Base-by-base conservation (phyloP, 2,329 filamentous ascomycete genomes). In the Talaromyces sp. region DNA sequence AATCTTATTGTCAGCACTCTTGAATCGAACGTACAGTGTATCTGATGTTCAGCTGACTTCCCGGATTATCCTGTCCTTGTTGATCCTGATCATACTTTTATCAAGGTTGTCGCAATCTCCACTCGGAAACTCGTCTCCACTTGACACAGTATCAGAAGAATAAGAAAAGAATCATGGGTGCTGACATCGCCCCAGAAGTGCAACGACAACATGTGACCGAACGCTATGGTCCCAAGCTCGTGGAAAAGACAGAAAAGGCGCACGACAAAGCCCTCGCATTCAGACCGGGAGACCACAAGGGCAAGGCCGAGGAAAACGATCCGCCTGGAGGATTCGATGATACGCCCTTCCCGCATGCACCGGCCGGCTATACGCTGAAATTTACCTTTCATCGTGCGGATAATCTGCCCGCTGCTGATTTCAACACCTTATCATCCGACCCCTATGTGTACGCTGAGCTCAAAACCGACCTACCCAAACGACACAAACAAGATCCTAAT, bases 401-500 rank as follows among this genome's bases (percentile, higher is more conserved):
- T 67, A 93, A 96, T 74, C 86, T 98, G 3, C 92, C 94, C 1
- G 86, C 91, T 54, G 91, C 90, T 64, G 94, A 98, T 77, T 81
- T 96, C 70, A 85, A 87, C 72, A 87, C 88, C 11, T 84, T 90
- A 39, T 90, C 92, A 2, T 92, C 92, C 2, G 94, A 98, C 75
- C 93, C 94, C 0, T 98, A 89, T 74, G 81, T 97, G 45, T 80
- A 86, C 15, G 91, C 92, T 39, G 90, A 91, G n/a, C 81, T 97
- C 65, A 88, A 84, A 39, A 89, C 90, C 1, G 81, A 84, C 19
- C 80, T 92, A n/a, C 88, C 87, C 0, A 88, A 86, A 70, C 83
- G 92, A 41, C 92, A 97, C 79, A 94, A 94, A 76, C 91, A 96
- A 73, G 93, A 97, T 73, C 90, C 93, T 0, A 84, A 87, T 25